These are phyloP conservation scores for Lentinula lateritia DNA, from an alignment of 768 basidiomycete species.

Conservation along the genomic window DNA sequence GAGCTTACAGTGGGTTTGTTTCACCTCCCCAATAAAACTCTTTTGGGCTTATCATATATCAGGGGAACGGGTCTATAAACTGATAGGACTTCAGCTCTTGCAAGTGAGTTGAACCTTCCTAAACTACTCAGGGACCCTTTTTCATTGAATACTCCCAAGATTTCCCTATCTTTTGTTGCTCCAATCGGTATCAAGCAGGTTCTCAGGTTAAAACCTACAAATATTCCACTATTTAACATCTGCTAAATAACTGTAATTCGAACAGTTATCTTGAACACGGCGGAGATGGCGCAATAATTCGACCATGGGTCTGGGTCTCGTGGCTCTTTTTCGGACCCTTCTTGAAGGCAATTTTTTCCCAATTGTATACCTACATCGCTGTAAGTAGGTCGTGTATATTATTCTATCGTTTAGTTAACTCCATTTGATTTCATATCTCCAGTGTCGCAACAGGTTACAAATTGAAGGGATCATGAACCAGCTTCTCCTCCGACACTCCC, in stretches of 20 bases:
- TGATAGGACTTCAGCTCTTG: background rate
- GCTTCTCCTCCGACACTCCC: constrained; percentile 37
- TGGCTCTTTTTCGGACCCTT: constrained; percentile 28
- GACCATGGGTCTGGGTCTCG: constrained; percentile 61
- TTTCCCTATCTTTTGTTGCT: constrained; percentile 23
- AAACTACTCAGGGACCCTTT: background rate
- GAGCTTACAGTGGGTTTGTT: constrained; percentile 10
- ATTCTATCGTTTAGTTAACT: background rate
- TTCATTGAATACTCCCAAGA: constrained; percentile 5
- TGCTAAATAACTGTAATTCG: background rate
- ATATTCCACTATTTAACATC: background rate
- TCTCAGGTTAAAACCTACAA: constrained; percentile 22
- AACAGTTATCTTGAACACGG: constrained; percentile 53
- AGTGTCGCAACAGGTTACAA: constrained; percentile 21
- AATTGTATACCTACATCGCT: constrained; percentile 32
- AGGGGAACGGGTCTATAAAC: background rate
- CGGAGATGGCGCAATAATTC: constrained; percentile 40
- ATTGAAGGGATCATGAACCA: constrained; percentile 39
- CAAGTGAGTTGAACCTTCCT: background rate
- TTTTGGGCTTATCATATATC: background rate
- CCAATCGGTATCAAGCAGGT: constrained; percentile 38
- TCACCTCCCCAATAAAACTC: background rate
- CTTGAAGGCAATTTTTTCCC: constrained; percentile 26
- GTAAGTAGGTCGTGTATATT: background rate
- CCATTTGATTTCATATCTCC: background rate